Conservation (phyloP, 495 filamentous ascomycete genomes). For the Antarctomyces pellizariae region DNA sequence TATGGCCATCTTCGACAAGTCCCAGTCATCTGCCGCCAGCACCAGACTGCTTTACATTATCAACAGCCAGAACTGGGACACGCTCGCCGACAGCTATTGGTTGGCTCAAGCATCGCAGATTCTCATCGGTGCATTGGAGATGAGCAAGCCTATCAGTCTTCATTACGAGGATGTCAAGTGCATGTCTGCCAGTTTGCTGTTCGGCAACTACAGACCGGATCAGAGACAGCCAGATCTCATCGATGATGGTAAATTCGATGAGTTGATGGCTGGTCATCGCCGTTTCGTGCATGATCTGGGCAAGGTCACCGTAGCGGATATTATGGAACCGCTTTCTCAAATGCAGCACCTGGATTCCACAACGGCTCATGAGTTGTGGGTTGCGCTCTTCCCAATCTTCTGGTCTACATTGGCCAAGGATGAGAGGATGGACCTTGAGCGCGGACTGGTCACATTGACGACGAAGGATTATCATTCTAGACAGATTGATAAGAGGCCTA, state of each 20-base stretch:
- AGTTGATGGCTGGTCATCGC: conserved; percentile 50
- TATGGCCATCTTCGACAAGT: conserved; percentile 81
- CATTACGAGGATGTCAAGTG: conserved; percentile 65
- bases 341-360: conserved; percentile 73
- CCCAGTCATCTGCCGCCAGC: conserved; percentile 66
- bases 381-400: conserved; percentile 69
- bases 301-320: conserved; percentile 62
- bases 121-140: conserved; percentile 72
- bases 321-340: conserved; percentile 80
- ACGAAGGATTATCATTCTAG: conserved; percentile 89
- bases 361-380: conserved; percentile 73
- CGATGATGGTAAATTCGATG: conserved; percentile 58
- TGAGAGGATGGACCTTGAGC: conserved; percentile 75
- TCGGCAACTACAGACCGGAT: conserved; percentile 47
- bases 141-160: conserved; percentile 49
- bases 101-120: conserved; percentile 81
- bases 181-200: conserved; percentile 43
- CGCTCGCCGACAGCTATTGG: conserved; percentile 85
- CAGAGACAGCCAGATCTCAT: conserved; percentile 45
- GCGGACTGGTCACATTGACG: conserved; percentile 62
- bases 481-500: conserved; percentile 81
- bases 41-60: conserved; percentile 72
- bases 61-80: conserved; percentile 92
- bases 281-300: conserved; percentile 65
- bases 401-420: conserved; percentile 77